Evolutionary conservation across 2,329 filamentous ascomycete genomes (phyloP), one percentile per base, ranked within the genome.

Genomic region (Cadophora sp.): DNA sequence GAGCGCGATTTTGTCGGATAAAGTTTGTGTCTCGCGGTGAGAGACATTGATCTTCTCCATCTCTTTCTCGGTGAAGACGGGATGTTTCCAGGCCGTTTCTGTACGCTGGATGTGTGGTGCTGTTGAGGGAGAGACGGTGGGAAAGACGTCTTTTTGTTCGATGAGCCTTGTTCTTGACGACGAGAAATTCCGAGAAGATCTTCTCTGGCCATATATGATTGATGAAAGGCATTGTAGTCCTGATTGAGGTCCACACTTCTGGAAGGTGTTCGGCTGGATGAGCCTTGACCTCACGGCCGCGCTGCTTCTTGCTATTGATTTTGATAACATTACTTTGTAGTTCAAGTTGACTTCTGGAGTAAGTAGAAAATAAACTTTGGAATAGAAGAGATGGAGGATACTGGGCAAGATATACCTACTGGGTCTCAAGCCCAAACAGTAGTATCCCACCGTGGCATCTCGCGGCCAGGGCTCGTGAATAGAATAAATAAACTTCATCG

Each of bases 91-190:
- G 29, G 55, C n/a, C 8, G 55, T 58, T 37, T 58, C 55, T 14
- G 55, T 58, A 19, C 55, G 55, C 19, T 58, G 29, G 51, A 58
- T 58, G n/a, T 58, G n/a, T 11, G 59, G 43, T 29, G 59, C 59
- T 62, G 7, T 29, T 1, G 59, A 46, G 16, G 59, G 43, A 22
- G 59, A 62, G n/a, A 62, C 59, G 22, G 40, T 27, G 8, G 59
- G 40, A n/a, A 50, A 43, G 22, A 62, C 31, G 9, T 37, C 29
- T 37, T 58, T 58, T 58, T 58, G 19, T n/a, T 58, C 55, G 26
- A 58, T 58, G 31, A 24, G 55, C 1, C 19, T 37, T 24, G 14
- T 4, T 58, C n/a, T 58, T 6, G 55, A 58, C 5, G n/a, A 37
- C 1, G 55, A 58, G 31, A 58, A 58, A 22, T 37, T 16, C 6